Evolutionary conservation across 2,329 filamentous ascomycete species (phyloP).

Genomic region (Coniochaeta sp.): DNA sequence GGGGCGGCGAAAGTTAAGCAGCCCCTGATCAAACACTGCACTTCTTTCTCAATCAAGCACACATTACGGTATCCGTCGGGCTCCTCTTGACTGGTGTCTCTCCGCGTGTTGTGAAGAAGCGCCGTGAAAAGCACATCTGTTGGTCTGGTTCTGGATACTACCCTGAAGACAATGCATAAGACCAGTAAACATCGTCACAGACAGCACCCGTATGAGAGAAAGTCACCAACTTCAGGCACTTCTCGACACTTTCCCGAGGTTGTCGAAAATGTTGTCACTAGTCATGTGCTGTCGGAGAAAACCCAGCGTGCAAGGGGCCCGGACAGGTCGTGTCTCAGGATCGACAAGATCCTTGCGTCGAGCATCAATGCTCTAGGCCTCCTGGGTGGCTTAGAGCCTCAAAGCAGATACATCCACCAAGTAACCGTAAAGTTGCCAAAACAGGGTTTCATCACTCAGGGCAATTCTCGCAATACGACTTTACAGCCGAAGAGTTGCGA

Average conservation of each 20-base stretch:
- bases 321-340: slow-evolving; percentile 2
- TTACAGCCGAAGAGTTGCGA: not conserved
- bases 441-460: not conserved
- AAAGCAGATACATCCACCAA: not conserved
- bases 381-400: not conserved
- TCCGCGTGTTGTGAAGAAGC: no score
- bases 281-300: not conserved
- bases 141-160: no score
- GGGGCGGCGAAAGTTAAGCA: no score
- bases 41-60: no score
- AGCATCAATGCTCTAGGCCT: not conserved
- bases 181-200: no score
- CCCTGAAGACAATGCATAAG: no score
- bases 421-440: not conserved
- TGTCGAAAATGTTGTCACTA: not conserved
- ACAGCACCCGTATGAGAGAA: not conserved
- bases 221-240: not conserved
- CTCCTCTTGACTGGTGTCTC: no score
- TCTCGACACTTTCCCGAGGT: not conserved
- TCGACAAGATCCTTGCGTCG: slow-evolving; percentile 2
- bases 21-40: no score
- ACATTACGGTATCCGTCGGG: no score
- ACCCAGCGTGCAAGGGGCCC: not conserved
- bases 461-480: no score
- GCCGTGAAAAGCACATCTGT: no score